These are phyloP conservation scores for Hyphopichia pseudoburtonii DNA, from an alignment of 1,139 yeast genomes.

Conservation along the genomic window DNA sequence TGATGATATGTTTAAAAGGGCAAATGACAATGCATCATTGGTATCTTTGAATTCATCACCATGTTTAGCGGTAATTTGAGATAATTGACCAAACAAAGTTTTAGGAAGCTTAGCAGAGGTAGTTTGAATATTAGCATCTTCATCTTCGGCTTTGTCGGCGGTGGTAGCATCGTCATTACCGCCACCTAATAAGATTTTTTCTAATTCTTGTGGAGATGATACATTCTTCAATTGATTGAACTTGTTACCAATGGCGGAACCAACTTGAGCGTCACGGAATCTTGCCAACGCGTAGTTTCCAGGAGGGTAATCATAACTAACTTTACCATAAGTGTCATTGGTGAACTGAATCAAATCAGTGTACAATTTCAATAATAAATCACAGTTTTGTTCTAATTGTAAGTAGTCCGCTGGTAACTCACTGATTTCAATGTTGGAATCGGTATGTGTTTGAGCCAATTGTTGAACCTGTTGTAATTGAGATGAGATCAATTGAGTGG, in stretches of 20 bases:
- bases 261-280: conserved; percentile 60
- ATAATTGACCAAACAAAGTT: conserved; percentile 47
- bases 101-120: conserved; percentile 37
- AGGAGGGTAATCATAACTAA: conserved; percentile 75
- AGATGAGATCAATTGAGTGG: conserved; percentile 35
- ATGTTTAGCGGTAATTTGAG: conserved; percentile 34
- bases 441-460: conserved; percentile 27
- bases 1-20: conserved; percentile 55
- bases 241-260: conserved; percentile 54
- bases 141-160: conserved; percentile 14
- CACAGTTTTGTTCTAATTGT: conserved; percentile 65
- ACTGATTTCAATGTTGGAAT: conserved; percentile 43
- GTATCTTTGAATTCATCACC: conserved; percentile 43
- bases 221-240: conserved; percentile 61
- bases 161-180: conserved; percentile 15
- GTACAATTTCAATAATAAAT: conserved; percentile 58
- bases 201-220: conserved; percentile 63
- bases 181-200: conserved; percentile 43
- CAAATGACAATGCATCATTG: conserved; percentile 50
- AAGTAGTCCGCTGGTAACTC: conserved; percentile 75
- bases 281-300: conserved; percentile 49
- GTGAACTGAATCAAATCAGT: conserved; percentile 60
- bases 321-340: conserved; percentile 59
- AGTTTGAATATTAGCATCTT: conserved; percentile 30
- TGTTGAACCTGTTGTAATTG: conserved; percentile 48